phyloP scores from a whole-genome alignment of 1,284 basidiomycete genomes.

The Apiotrichum mycotoxinovorans region DNA sequence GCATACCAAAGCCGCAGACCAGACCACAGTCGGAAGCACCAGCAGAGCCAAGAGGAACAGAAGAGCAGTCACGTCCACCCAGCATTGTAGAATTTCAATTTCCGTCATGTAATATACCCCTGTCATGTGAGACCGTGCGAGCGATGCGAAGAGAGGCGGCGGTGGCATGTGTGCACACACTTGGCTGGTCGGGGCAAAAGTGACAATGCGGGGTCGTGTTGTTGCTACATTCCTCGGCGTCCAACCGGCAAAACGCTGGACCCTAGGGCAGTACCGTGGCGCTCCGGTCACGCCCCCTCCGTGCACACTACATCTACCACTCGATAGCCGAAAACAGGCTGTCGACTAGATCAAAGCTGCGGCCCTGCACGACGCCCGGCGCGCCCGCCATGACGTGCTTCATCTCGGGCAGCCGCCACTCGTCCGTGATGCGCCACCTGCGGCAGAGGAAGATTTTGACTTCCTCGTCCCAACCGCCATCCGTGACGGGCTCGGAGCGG shows the following conservation, averaged over 20 bases:
- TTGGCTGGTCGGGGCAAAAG: too few species aligned
- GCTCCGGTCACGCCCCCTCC: too few species aligned
- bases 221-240: not conserved
- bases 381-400: constrained; percentile 39
- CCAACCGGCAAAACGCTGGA: too few species aligned
- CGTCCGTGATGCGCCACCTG: constrained; percentile 35
- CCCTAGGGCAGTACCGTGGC: too few species aligned
- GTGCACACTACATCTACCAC: constrained; percentile 18
- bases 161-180: too few species aligned
- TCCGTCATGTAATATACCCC: constrained; percentile 11
- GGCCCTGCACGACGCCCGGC: constrained; percentile 32
- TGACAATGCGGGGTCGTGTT: too few species aligned
- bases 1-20: not conserved
- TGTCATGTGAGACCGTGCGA: not conserved
- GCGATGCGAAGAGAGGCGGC: not conserved
- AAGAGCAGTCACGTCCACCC: constrained; percentile 8
- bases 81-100: constrained; percentile 19
- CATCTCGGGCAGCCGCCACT: constrained; percentile 36
- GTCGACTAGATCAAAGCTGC: constrained; percentile 38
- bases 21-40: not conserved
- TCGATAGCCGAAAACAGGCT: constrained; percentile 39
- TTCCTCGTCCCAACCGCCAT: constrained; percentile 24
- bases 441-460: constrained; percentile 42
- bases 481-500: constrained; percentile 34
- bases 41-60: not conserved